Base-by-base conservation (phyloP, 352 stramenopile genomes). In the Albugo candida region DNA sequence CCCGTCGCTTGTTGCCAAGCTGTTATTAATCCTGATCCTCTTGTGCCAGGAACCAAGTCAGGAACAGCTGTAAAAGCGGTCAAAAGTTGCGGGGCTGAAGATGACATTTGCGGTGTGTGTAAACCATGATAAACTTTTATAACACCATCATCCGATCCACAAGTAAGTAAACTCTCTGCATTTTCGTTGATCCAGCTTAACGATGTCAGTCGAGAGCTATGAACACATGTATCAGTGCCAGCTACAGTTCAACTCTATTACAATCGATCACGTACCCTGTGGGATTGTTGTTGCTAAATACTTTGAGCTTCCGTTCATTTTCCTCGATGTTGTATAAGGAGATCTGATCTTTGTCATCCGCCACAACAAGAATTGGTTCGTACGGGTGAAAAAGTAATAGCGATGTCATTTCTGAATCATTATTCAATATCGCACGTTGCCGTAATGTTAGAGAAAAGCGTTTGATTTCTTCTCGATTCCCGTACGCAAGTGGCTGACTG, bases 101-200 rank as follows among this genome's bases (percentile, higher is more conserved):
- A 45, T 31, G 57, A 48, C 39, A 61, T 65, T 18, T 78, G 65
- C 12, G 70, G 62, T 6, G 48, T 68, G 48, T 88, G 75, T 18
- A 91, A 58, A 0, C 82, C 88, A 18, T 96, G 73, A 65, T 95
- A 99, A 31, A 98, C 77, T 21, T 94, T 81, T 39, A 98, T 93
- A 2, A 96, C 83, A 4, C 95, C 95, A 59, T 98, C 95, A 52
- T 97, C 95, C 17, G 83, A 96, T 16, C 87, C 95, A 36, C 89
- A 94, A 5, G 96, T 81, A 34, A 99, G 67, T 2, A 99, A 63
- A 44, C 85, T 95, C 53, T 92, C 72, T 24, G 85, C 75, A 1
- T 66, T 67, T 62, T 96, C 86, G 64, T 99, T 98, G 38, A 99
- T 95, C 95, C 95, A 99, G 38, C 67, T 78, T 18, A 97, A 67